Base-by-base conservation (phyloP, 2,329 filamentous ascomycete species). In the Pestalotiopsis fici region DNA sequence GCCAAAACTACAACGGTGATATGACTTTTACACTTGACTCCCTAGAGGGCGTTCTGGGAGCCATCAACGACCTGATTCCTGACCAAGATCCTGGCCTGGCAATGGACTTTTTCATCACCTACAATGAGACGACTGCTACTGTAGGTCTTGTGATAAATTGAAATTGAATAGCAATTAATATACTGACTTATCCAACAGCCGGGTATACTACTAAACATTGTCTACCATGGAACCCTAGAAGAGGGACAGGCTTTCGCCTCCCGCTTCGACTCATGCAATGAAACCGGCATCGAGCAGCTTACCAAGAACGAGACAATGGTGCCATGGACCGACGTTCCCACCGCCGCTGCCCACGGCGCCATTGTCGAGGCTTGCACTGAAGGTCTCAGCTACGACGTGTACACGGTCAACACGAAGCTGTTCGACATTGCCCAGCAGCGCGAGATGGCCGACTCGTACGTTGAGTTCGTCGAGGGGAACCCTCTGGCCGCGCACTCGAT, bases 1-100 rank as follows among this genome's bases (percentile, higher is more conserved):
- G 61, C 6, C n/a, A 18, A 18, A 21, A 64, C 39, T 64, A 64
- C 61, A 64, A 55, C 21, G 39, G n/a, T 12, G 61, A 64, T 43
- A 64, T 64, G 61, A 56, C 47, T 2, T 64, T 64, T 23, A 64
- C 39, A 23, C 23, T 18, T 31, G 61, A 64, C 43, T 54, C 31
- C 39, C 25, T 54, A 6, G 43, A 54, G 15, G 43, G 21, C 3
- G 61, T 55, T 27, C 23, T 43, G 18, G n/a, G 37, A n/a, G 59
- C 23, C 6, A 35, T 25, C 59, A 62, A 62, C 23, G 21, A 62
- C 9, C 59, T 62, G 3, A 43, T 62, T 13, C 21, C 35, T 11
- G 59, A 28, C 18, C 37, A 23, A 11, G 35, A 62, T 9, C 31
- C 31, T 12, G 37, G 21, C 15, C 59, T 62, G 4, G n/a, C 59